A percentile compares a stretch with the other conserved stretches of the same genome.
Conservation (phyloP, 2,329 filamentous ascomycete species). For the Elsinoe fawcettii region DNA sequence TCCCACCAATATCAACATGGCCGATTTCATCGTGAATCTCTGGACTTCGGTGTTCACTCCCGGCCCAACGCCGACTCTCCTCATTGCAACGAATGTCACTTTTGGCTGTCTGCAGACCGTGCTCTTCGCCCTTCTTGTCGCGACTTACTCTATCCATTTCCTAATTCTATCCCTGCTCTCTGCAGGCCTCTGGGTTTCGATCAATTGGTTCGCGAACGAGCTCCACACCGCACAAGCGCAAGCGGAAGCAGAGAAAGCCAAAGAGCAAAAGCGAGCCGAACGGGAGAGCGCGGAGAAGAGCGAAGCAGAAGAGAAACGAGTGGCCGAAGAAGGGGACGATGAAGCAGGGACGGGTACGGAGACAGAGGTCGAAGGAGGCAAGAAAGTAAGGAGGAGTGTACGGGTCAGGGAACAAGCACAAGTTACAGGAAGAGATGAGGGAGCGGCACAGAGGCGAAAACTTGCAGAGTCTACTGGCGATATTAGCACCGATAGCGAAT, state of each 20-base stretch:
- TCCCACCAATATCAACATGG: slow-evolving; percentile 25
- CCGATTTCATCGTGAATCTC: slow-evolving; percentile 60
- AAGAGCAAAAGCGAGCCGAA: slow-evolving; percentile 41
- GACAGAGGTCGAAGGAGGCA: slow-evolving; percentile 23
- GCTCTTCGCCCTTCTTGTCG: slow-evolving; percentile 65
- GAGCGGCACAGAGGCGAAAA: slow-evolving; percentile 16
- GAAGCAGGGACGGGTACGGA: slow-evolving; percentile 44
- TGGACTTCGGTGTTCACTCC: slow-evolving; percentile 92
- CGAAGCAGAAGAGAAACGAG: slow-evolving; percentile 29
- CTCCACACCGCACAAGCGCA: slow-evolving; percentile 41
- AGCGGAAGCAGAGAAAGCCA: slow-evolving; percentile 43
- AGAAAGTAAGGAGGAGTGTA: slow-evolving; percentile 17
- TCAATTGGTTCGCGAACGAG: slow-evolving; percentile 92
- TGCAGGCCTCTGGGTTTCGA: slow-evolving; percentile 78
- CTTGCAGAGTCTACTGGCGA: slow-evolving; percentile 27
- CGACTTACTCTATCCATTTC: slow-evolving; percentile 85
- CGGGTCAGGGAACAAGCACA: slow-evolving; percentile 6
- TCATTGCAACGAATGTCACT: slow-evolving; percentile 81
- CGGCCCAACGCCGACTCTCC: slow-evolving; percentile 77
- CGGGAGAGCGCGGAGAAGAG: slow-evolving; percentile 35
- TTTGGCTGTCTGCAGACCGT: slow-evolving; percentile 80
- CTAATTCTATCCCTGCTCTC: slow-evolving; percentile 70
- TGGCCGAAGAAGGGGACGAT: slow-evolving; percentile 29
- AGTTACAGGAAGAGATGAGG: not conserved
- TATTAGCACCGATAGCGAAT: slow-evolving; percentile 79